Conservation (phyloP, 2,329 filamentous ascomycete genomes). For the Periconia digitata region DNA sequence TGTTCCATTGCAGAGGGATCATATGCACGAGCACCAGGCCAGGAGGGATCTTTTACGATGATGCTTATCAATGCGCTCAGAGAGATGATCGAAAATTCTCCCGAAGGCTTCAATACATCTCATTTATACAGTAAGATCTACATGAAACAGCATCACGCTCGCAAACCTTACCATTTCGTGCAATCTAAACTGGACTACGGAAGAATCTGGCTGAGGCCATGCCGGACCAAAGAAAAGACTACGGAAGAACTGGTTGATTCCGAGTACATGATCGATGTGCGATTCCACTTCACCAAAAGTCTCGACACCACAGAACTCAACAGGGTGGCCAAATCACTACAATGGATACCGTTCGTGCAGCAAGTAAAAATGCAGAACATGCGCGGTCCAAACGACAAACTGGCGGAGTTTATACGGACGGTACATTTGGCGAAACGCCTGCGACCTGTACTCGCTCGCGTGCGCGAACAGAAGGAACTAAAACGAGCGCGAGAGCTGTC, state of each 20-base stretch:
- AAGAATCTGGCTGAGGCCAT: conserved; percentile 13
- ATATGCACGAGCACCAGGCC: conserved; percentile 5
- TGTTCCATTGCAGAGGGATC: conserved; percentile 10
- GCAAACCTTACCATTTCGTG: conserved; percentile 14
- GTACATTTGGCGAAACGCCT: conserved; percentile 4
- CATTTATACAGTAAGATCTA: conserved; percentile 13
- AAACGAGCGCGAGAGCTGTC: conserved; percentile 3
- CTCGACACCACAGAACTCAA: conserved; percentile 5
- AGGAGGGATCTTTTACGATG: conserved; percentile 15
- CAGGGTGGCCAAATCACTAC: conserved; percentile 11
- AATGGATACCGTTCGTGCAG: conserved; percentile 14
- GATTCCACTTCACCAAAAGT: conserved; percentile 11
- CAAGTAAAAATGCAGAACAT: conserved; percentile 10
- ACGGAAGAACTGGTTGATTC: background rate
- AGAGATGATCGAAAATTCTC: conserved; percentile 3
- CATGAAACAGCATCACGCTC: conserved; percentile 6
- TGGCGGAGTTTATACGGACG: conserved; percentile 10
- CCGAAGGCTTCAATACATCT: conserved; percentile 13
- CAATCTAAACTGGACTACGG: conserved; percentile 15
- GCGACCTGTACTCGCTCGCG: conserved; percentile 4
- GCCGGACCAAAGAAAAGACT: background rate
- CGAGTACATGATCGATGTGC: conserved; percentile 12
- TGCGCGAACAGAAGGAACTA: conserved; percentile 1
- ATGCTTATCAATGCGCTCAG: conserved; percentile 4
- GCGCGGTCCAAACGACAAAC: conserved; percentile 7